These are phyloP conservation scores for Fagus sylvatica DNA, from an alignment of 306 rosid species.

Conservation along the genomic window DNA sequence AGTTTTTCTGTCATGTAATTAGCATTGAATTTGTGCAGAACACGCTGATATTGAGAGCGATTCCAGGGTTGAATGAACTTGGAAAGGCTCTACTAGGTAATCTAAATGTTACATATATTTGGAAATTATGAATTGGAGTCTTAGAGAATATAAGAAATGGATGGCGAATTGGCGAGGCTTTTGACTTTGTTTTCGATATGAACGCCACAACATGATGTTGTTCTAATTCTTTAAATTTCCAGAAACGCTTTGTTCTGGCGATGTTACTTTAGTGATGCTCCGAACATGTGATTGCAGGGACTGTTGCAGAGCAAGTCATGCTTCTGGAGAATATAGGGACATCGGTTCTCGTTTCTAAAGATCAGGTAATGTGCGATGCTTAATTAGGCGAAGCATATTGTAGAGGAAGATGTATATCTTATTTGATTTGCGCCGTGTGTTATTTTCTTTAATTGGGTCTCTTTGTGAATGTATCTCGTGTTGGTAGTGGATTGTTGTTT, in stretches of 20 bases:
- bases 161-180: no score
- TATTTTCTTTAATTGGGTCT: no score
- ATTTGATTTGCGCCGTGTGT: not conserved
- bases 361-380: conserved; percentile 55
- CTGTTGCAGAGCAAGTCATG: conserved; percentile 95
- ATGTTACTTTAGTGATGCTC: conserved; percentile 15
- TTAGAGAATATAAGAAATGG: no score
- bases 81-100: conserved; percentile 82
- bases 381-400: not conserved
- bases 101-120: not conserved
- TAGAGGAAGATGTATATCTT: not conserved
- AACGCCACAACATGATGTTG: no score
- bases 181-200: no score
- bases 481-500: not conserved
- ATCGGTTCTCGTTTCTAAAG: conserved; percentile 88
- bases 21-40: conserved; percentile 50
- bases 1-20: conserved; percentile 11
- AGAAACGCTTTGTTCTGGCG: no score
- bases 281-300: conserved; percentile 51
- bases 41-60: conserved; percentile 84
- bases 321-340: conserved; percentile 94
- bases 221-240: no score
- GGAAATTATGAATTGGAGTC: not conserved
- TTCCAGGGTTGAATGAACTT: conserved; percentile 81
- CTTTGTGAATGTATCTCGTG: not conserved